Evolutionary conservation across 2,329 filamentous ascomycete genomes (phyloP).

Genomic region (Ceratocystis cubensis): DNA sequence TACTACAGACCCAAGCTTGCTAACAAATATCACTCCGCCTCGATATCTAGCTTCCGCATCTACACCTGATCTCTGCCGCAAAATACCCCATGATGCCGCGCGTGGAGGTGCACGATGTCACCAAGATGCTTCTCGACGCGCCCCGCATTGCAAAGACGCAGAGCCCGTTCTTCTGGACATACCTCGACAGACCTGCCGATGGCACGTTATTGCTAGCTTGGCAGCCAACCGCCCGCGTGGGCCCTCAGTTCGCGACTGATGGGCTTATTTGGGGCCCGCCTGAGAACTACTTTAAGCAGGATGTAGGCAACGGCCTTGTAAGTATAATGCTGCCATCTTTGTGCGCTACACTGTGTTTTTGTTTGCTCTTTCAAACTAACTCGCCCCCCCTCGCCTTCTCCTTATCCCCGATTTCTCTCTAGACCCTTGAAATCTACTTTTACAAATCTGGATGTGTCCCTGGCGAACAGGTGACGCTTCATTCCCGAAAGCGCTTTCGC

Average conservation of each 20-base stretch:
- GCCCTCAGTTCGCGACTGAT: constrained; percentile 71
- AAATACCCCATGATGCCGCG: constrained; percentile 63
- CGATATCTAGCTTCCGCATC: constrained; percentile 57
- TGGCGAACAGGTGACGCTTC: constrained; percentile 60
- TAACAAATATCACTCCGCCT: not conserved
- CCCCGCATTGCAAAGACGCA: constrained; percentile 74
- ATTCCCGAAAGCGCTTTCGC: constrained; percentile 75
- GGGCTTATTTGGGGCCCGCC: constrained; percentile 82
- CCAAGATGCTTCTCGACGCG: constrained; percentile 70
- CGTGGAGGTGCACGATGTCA: constrained; percentile 62
- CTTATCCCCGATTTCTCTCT: not conserved
- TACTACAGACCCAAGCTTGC: not conserved
- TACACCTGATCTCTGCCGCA: constrained; percentile 77
- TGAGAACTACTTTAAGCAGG: constrained; percentile 64
- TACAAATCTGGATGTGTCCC: constrained; percentile 71
- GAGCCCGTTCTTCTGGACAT: constrained; percentile 86
- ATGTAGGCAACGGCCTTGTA: constrained; percentile 51
- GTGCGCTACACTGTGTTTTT: not conserved
- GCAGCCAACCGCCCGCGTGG: constrained; percentile 64
- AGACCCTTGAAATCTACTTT: constrained; percentile 82
- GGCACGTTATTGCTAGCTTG: constrained; percentile 75
- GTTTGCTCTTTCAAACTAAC: constrained; percentile 14
- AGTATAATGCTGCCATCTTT: constrained; percentile 16
- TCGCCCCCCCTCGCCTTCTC: not conserved
- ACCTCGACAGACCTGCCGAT: constrained; percentile 69